These are phyloP conservation scores for Colletotrichum sp. DNA, from an alignment of 2,329 filamentous ascomycete species.

Conservation along the genomic window DNA sequence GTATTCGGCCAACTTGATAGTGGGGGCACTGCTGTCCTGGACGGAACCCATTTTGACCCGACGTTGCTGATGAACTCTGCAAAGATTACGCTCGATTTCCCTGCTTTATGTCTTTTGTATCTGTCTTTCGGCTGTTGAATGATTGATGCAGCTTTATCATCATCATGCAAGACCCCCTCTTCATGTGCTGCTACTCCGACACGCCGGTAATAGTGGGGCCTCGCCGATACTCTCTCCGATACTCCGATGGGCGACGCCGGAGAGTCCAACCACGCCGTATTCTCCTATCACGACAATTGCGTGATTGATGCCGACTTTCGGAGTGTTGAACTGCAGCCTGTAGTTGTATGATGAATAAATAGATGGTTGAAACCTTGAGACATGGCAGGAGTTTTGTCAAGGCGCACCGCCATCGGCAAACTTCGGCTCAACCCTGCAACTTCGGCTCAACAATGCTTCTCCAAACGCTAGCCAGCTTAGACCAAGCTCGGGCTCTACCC, in stretches of 20 bases:
- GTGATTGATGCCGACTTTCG: background rate
- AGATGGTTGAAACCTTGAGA: background rate
- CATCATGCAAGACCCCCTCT: background rate
- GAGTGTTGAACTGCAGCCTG: background rate
- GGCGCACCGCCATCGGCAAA: background rate
- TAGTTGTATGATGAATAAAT: background rate
- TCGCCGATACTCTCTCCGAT: background rate
- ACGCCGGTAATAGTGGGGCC: background rate
- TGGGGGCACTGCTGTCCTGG: background rate
- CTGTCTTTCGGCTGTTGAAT: too few relatives aligned
- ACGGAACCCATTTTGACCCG: background rate
- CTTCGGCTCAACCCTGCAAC: background rate
- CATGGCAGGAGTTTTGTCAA: background rate
- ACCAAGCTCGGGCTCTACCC: background rate
- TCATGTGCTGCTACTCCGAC: background rate
- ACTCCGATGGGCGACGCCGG: background rate
- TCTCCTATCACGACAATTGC: background rate
- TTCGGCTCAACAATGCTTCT: background rate
- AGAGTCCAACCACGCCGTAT: background rate
- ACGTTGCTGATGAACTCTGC: too few relatives aligned
- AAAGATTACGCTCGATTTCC: too few relatives aligned
- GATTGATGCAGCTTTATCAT: background rate
- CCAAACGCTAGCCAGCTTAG: background rate
- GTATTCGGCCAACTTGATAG: conserved; percentile 60
- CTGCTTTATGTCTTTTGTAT: too few relatives aligned